phyloP scores from a whole-genome alignment of 108 stramenopile genomes.

The Skeletonema costatum region DNA sequence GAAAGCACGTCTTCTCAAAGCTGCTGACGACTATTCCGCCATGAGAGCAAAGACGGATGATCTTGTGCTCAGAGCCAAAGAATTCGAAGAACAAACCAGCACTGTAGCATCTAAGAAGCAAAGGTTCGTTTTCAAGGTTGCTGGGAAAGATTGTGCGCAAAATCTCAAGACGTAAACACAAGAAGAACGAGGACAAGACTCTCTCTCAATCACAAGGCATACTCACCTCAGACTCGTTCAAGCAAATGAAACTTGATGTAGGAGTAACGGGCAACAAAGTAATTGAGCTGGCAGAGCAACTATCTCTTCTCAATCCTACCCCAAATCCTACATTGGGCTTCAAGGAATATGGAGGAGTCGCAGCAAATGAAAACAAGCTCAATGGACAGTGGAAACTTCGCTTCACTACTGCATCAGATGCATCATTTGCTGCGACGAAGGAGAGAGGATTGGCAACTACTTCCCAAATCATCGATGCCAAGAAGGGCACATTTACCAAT shows the following conservation, averaged over 20 bases:
- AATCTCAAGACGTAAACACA: conserved; percentile 15
- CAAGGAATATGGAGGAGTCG: conserved; percentile 20
- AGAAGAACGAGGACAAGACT: background rate
- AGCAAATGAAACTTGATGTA: conserved; percentile 22
- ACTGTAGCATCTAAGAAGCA: background rate
- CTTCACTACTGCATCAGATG: conserved; percentile 51
- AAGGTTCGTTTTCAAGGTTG: conserved; percentile 9
- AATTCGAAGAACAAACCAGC: conserved; percentile 3
- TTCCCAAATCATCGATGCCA: conserved; percentile 32
- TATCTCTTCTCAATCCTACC: conserved; percentile 43
- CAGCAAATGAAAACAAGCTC: conserved; percentile 23
- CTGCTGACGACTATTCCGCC: conserved; percentile 11
- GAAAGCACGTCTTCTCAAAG: conserved; percentile 10
- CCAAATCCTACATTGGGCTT: conserved; percentile 39
- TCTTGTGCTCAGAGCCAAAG: background rate
- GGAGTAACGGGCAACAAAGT: conserved; percentile 27
- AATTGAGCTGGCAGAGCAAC: conserved; percentile 35
- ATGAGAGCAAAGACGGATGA: conserved; percentile 6
- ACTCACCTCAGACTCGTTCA: conserved; percentile 29
- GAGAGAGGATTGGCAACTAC: conserved; percentile 26
- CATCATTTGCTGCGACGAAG: conserved; percentile 22
- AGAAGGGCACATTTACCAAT: conserved; percentile 39
- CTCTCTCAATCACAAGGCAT: conserved; percentile 1
- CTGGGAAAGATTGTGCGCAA: conserved; percentile 24
- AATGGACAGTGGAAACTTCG: conserved; percentile 40